Evolutionary conservation across 108 stramenopile genomes (phyloP).

Genomic region (Licmophora abbreviata): DNA sequence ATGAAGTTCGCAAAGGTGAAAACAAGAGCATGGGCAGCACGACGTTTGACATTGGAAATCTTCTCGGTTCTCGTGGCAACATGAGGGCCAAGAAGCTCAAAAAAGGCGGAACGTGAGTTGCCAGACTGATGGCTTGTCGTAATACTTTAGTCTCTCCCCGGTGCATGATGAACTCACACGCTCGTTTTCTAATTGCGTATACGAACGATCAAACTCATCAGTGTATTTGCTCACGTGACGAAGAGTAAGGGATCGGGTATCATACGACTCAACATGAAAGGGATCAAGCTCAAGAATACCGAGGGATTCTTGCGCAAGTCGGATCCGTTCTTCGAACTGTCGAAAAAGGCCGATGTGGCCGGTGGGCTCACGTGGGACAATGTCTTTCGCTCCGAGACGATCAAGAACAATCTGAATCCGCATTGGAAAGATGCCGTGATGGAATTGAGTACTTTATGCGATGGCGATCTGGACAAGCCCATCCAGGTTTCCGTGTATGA

Average conservation of each 20-base stretch:
- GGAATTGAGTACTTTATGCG: slow-evolving; percentile 31
- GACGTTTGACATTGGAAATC: slow-evolving; percentile 64
- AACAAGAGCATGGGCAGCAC: slow-evolving; percentile 47
- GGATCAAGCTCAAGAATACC: slow-evolving; percentile 65
- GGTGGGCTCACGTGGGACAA: slow-evolving; percentile 44
- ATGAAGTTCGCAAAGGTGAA: slow-evolving; percentile 32
- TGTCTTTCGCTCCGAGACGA: slow-evolving; percentile 24
- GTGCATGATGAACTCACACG: too few species aligned
- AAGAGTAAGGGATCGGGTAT: slow-evolving; percentile 28
- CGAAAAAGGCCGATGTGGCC: slow-evolving; percentile 36
- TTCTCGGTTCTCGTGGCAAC: slow-evolving; percentile 61
- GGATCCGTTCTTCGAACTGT: slow-evolving; percentile 73
- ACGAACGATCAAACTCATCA: too few species aligned
- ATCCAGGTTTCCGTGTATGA: slow-evolving; percentile 43
- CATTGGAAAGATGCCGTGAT: slow-evolving; percentile 31
- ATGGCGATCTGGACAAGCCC: slow-evolving; percentile 29
- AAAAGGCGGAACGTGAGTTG: slow-evolving; percentile 40
- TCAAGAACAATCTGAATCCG: slow-evolving; percentile 47
- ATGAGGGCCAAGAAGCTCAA: slow-evolving; percentile 63
- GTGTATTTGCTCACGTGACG: slow-evolving; percentile 10
- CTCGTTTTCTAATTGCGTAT: too few species aligned
- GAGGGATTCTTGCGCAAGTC: slow-evolving; percentile 70
- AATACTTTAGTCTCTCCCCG: too few species aligned
- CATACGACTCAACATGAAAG: slow-evolving; percentile 32
- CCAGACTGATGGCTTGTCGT: too few species aligned